Base-by-base conservation (phyloP, 176 grass and related monocot genomes). In the Juncus effusus region DNA sequence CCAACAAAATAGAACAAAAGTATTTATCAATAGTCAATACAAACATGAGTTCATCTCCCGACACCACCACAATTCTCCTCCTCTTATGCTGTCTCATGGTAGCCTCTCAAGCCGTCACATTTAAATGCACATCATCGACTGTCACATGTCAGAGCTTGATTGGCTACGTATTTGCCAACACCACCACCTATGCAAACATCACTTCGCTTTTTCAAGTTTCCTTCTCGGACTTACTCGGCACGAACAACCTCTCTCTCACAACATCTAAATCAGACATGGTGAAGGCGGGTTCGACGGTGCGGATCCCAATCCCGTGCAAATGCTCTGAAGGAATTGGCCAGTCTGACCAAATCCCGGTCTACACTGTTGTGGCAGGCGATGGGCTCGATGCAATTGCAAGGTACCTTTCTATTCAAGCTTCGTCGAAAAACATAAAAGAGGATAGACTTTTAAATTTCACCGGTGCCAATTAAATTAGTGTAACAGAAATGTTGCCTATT, bases 171-270 rank as follows among this genome's bases (percentile, higher is more conserved):
- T 51, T 76, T 6, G 76, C 74, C 41, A 91, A 82, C 65, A 62
- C 73, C 62, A 85, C 84, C 74, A 96, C 87, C 59, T 91, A 88
- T 72, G 54, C 13, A 11, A 69, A 40, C 7, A 75, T 96, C 58
- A 12, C 4, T 41, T 2, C 76, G 14, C 81, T 77, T 61, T 96
- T 96, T 77, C 81, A 83, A 74, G 76, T 76, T 49, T 3, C 70
- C 28, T 59, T 91, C 56, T 4, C 10, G 3, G 78, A 28, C 63
- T 66, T 91, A 62, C 76, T 96, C 40, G 74, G 76, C 61, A 58
- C 82, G 59, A 88, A 85, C 75, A 35, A 49, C 69, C 82, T 69
- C 0, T 62, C 0, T 28, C 19, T 28, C 19, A 28, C 19, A 0
- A 2, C 11, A 83, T 77, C 3, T 0, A 65, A 0, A 3, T n/a